Base-by-base conservation (phyloP, 2,329 filamentous ascomycete species). In the Penicillium griseofulvum region DNA sequence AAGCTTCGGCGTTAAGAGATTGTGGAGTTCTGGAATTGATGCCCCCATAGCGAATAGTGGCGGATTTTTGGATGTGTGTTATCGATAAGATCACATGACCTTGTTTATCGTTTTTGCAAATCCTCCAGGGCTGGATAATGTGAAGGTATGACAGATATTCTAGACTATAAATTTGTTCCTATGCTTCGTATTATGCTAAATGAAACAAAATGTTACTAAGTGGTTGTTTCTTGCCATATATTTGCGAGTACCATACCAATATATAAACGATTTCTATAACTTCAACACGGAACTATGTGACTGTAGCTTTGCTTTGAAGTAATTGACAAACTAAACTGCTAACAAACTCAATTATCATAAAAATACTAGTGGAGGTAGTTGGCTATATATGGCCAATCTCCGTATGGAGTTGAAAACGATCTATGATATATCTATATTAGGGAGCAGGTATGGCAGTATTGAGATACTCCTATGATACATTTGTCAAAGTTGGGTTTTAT, bases 21-120 rank as follows among this genome's bases (percentile, higher is more conserved):
- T 42, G 22, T 47, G 43, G 22, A 28, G 42, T 54, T 47, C 48
- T 46, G 5, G 28, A 33, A 51, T 53, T 55, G 52, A 57, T 41
- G 47, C 57, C 49, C 31, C 41, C 51, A 39, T 52, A 47, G 53
- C 57, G 57, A 43, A 61, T 57, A 61, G 61, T 65, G 54, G 62
- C 48, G 48, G 62, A 56, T 62, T 65, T 65, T 63, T 52, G 52
- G 37, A 33, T 41, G 49, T 55, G 54, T 12, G 52, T 62, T 65
- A 65, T 65, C 62, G 63, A 65, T 65, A 65, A 65, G 56, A 17
- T 61, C 63, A 65, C 56, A 38, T 65, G 63, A 52, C 4, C 14
- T 0, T 31, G 24, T 41, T 49, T 44, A 28, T 37, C 33, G 22
- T 24, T 34, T 34, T n/a, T 31, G 31, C 31, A 34, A 34, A 16